These are phyloP conservation scores for Ilyonectria sp. DNA, from an alignment of 2,329 filamentous ascomycete genomes.

Conservation along the genomic window DNA sequence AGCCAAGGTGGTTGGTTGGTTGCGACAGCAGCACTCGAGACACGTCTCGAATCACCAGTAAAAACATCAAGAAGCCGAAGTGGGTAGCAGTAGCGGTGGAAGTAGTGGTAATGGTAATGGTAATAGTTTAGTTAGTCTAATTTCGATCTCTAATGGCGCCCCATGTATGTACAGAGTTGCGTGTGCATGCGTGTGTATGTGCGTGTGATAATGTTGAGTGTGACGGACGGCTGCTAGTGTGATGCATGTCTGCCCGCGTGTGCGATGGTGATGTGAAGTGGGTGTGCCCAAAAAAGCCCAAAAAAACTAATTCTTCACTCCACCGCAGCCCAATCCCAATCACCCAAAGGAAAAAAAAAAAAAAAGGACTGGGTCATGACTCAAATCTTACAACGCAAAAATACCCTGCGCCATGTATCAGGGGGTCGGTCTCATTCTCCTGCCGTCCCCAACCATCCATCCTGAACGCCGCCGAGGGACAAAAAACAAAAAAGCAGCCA, in stretches of 20 bases:
- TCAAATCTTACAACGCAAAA: constrained; percentile 38
- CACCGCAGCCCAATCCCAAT: constrained; percentile 28
- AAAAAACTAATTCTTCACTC: constrained; percentile 27
- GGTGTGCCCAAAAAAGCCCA: constrained; percentile 29
- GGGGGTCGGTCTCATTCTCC: constrained; percentile 31
- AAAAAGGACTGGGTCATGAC: constrained; percentile 27
- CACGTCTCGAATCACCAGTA: not conserved
- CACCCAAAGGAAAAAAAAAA: constrained; percentile 24
- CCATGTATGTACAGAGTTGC: constrained; percentile 40
- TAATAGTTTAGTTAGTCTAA: constrained; percentile 45
- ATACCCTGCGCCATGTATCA: constrained; percentile 37
- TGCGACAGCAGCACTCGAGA: not conserved
- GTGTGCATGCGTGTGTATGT: constrained; percentile 24
- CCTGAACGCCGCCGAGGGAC: constrained; percentile 36
- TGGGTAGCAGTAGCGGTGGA: constrained; percentile 6
- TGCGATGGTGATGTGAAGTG: constrained; percentile 29
- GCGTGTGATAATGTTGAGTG: constrained; percentile 29
- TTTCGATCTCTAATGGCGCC: constrained; percentile 35
- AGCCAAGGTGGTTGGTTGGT: not conserved
- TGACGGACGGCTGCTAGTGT: constrained; percentile 26
- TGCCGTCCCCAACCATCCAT: constrained; percentile 29
- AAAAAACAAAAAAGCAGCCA: constrained; percentile 17
- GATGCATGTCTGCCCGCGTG: constrained; percentile 25
- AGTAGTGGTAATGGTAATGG: constrained; percentile 2
- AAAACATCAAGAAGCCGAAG: not conserved